Conservation (phyloP, 2,329 filamentous ascomycete genomes). For the Incumbomyces lentus region DNA sequence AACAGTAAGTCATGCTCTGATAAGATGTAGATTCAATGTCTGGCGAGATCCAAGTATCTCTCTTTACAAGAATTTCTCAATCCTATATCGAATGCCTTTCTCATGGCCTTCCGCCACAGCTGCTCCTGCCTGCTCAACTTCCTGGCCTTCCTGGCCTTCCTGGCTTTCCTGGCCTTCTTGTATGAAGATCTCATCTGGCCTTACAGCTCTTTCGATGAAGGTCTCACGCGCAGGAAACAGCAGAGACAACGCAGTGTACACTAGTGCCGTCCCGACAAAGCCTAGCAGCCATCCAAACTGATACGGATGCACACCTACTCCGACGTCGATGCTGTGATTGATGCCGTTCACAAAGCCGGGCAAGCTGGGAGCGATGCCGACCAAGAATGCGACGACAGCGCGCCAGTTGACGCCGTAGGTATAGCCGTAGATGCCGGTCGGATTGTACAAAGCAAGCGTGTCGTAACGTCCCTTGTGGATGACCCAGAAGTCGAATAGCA, state of each 20-base stretch:
- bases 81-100: constrained; percentile 3
- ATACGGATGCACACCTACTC: constrained; percentile 47
- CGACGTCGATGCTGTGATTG: constrained; percentile 28
- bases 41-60: too few species aligned
- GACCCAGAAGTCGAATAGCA: too few species aligned
- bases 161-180: constrained; percentile 9
- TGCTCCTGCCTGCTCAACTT: constrained; percentile 7
- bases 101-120: too few species aligned
- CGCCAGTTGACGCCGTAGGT: too few species aligned
- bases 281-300: constrained; percentile 58
- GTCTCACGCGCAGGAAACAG: constrained; percentile 12
- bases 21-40: too few species aligned
- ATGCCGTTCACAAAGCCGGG: constrained; percentile 18
- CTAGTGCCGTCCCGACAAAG: constrained; percentile 48
- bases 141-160: constrained; percentile 5
- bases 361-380: too few species aligned
- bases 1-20: too few species aligned
- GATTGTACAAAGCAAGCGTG: too few species aligned
- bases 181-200: constrained; percentile 29
- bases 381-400: too few species aligned
- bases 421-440: too few species aligned
- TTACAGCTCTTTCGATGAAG: constrained; percentile 22
- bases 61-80: constrained; percentile 11
- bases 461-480: too few species aligned
- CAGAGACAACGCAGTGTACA: constrained; percentile 41